A percentile compares a stretch with the other conserved stretches of the same genome.
phyloP scores from a whole-genome alignment of 345 rosid species.

The Moricandia arvensis region DNA sequence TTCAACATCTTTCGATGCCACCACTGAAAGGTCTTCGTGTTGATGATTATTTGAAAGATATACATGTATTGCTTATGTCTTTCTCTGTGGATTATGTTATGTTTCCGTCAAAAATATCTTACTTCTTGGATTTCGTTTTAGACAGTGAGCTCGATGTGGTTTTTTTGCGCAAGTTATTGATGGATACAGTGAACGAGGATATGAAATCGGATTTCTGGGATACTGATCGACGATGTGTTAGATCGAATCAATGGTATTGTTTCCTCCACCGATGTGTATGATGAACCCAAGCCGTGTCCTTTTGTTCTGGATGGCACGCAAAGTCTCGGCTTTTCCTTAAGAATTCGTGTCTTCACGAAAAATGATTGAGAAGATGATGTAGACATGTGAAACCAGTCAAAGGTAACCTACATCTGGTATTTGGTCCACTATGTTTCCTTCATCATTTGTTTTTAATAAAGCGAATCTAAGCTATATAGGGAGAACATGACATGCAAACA shows the following conservation, averaged over 20 bases:
- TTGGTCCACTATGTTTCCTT: background rate
- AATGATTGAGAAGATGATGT: slow-evolving; percentile 41
- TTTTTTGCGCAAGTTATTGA: background rate
- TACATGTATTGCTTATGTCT: no score
- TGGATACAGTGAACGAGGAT: background rate
- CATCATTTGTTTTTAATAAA: background rate
- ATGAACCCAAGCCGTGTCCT: slow-evolving; percentile 58
- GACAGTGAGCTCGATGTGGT: background rate
- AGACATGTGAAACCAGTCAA: slow-evolving; percentile 58
- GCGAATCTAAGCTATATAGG: no score
- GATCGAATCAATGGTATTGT: background rate
- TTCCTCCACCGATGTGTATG: slow-evolving; percentile 12
- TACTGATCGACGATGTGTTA: background rate
- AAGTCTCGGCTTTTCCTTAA: slow-evolving; percentile 68
- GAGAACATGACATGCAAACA: no score
- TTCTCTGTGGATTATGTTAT: no score
- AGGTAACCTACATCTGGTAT: slow-evolving; percentile 73
- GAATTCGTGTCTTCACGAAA: slow-evolving; percentile 40
- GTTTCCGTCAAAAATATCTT: no score
- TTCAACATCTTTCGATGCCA: no score
- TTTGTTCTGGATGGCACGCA: slow-evolving; percentile 69
- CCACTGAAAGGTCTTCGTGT: no score
- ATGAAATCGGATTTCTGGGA: background rate
- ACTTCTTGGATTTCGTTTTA: no score
- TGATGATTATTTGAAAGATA: no score